These are phyloP conservation scores for Anisodus acutangulus DNA, from an alignment of 257 asterid genomes.

Conservation along the genomic window DNA sequence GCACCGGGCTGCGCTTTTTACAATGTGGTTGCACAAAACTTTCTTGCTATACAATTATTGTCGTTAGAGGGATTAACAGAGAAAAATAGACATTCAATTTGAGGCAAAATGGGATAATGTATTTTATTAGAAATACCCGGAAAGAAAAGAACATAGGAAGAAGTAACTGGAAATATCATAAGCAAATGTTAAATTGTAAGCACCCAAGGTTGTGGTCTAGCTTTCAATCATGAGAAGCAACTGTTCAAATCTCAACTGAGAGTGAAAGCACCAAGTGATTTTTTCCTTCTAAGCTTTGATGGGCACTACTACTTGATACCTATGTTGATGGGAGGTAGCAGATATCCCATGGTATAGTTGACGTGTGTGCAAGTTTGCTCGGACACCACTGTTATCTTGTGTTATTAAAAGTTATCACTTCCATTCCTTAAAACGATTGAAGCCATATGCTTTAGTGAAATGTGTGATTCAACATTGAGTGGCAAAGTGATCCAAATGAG, in stretches of 20 bases:
- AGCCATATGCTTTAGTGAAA: conserved; percentile 7
- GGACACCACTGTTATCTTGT: neutral
- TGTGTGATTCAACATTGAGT: conserved; percentile 4
- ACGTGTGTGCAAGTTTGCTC: neutral
- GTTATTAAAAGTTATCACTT: conserved; percentile 7
- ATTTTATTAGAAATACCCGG: neutral
- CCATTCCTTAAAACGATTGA: neutral
- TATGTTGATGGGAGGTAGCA: neutral
- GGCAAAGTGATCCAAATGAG: conserved; percentile 10
- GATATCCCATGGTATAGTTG: neutral
- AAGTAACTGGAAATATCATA: neutral
- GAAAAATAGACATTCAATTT: neutral
- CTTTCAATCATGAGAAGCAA: neutral
- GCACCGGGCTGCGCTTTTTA: no score
- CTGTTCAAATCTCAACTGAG: neutral
- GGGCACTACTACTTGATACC: neutral
- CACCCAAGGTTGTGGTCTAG: neutral
- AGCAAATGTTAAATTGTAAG: conserved; percentile 1
- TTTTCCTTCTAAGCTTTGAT: neutral
- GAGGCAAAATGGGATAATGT: conserved; percentile 3
- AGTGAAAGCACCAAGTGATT: neutral
- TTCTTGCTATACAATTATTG: neutral
- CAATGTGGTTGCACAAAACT: neutral
- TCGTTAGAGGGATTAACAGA: conserved; percentile 1
- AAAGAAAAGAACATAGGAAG: conserved; percentile 21